Conservation (phyloP, 2,329 filamentous ascomycete genomes). For the Chaetothyriales sp. region DNA sequence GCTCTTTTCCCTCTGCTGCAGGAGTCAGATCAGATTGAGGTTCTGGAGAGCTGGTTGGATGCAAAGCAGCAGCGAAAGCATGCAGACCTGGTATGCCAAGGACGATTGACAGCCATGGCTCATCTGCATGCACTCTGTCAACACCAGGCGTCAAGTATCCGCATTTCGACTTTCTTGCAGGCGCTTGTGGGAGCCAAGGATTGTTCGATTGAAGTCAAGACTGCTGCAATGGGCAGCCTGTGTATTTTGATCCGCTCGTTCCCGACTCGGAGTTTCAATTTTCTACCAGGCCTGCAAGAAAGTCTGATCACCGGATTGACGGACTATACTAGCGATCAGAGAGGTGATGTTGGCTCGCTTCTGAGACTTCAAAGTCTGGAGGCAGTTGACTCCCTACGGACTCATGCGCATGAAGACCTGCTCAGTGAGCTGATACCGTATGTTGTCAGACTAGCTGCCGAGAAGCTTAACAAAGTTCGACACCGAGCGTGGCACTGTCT, state of each 20-base stretch:
- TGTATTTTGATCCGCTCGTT: neutral
- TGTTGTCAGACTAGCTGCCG: conserved; percentile 58
- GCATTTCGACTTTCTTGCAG: conserved; percentile 6
- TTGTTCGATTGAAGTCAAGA: conserved; percentile 14
- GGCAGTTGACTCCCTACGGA: conserved; percentile 37
- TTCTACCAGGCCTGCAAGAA: conserved; percentile 1
- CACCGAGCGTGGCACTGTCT: conserved; percentile 36
- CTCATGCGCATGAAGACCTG: conserved; percentile 1
- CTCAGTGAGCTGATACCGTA: conserved; percentile 18
- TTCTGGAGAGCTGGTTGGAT: conserved; percentile 28
- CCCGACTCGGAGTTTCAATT: conserved; percentile 2
- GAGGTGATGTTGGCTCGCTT: conserved; percentile 80
- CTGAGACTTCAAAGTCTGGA: conserved; percentile 68
- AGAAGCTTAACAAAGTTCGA: conserved; percentile 82
- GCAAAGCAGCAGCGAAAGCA: conserved; percentile 23
- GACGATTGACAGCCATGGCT: conserved; percentile 31
- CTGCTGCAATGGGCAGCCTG: conserved; percentile 14
- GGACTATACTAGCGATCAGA: conserved; percentile 80
- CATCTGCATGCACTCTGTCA: conserved; percentile 21
- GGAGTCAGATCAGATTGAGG: conserved; percentile 21
- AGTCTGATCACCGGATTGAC: conserved; percentile 42
- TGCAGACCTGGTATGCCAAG: conserved; percentile 28
- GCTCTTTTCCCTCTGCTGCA: conserved; percentile 28
- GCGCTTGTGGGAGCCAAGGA: conserved; percentile 10
- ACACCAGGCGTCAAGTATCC: neutral